phyloP scores from a whole-genome alignment of 116 monocot species.

The Papilionanthe hybrid region DNA sequence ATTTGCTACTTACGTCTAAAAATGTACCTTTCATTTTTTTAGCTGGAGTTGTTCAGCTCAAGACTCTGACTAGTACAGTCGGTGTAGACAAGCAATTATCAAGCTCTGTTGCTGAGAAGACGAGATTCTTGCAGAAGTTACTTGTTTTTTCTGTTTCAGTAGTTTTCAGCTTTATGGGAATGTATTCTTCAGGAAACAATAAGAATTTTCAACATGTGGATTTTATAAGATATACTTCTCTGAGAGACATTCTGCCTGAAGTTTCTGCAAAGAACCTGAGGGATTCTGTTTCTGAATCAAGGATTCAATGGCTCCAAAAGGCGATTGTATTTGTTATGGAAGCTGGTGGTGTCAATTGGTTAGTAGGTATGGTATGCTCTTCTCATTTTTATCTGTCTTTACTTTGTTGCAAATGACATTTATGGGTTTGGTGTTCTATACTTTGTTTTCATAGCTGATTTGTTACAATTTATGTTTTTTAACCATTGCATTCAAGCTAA shows the following conservation, averaged over 20 bases:
- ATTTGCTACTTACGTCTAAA: background rate
- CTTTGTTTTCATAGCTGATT: background rate
- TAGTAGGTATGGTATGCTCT: constrained; percentile 85
- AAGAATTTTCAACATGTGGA: constrained; percentile 25
- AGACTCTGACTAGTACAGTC: constrained; percentile 53
- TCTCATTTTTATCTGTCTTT: constrained; percentile 7
- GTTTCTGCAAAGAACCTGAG: constrained; percentile 22
- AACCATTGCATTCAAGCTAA: background rate
- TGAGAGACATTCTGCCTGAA: constrained; percentile 18
- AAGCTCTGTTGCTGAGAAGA: constrained; percentile 37
- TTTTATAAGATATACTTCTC: constrained; percentile 15
- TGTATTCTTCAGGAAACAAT: constrained; percentile 33
- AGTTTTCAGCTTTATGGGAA: constrained; percentile 64
- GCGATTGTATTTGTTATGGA: constrained; percentile 80
- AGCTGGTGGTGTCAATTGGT: constrained; percentile 96
- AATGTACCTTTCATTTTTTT: constrained; percentile 16
- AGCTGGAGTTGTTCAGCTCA: constrained; percentile 87
- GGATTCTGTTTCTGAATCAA: constrained; percentile 35
- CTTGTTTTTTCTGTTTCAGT: constrained; percentile 70
- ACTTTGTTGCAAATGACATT: background rate
- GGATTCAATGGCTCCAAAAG: constrained; percentile 57
- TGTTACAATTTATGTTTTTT: background rate
- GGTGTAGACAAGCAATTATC: constrained; percentile 57
- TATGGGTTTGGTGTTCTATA: background rate
- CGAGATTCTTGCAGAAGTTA: constrained; percentile 58